Base-by-base conservation (phyloP, 1,284 basidiomycete genomes). In the Leccinum solheimii region DNA sequence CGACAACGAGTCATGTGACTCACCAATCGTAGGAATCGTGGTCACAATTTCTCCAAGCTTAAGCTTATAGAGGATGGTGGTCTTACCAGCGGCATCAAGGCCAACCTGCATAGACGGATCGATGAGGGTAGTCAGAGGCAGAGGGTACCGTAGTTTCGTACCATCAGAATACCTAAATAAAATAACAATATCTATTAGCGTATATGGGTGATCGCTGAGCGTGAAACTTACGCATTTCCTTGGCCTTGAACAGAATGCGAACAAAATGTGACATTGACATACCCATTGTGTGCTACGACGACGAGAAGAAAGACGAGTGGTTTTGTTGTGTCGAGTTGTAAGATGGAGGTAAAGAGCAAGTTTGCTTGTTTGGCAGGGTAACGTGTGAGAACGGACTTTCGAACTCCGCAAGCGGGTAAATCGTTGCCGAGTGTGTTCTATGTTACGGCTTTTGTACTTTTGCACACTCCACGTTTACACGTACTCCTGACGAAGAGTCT, bases 41-140 rank as follows among this genome's bases (percentile, higher is more conserved):
- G 97, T 98, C 76, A 99, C 97, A 78, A 97, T 98, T 83, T 98
- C 97, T 78, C 96, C 96, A 60, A 98, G 88, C 84, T 99, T 98
- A 69, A 92, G 85, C 85, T 98, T 98, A 86, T 98, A 98, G 70
- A 99, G 84, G 74, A 98, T 99, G 75, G 97, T 98, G 66, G 94
- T 97, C 82, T 97, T 96, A 81, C 95, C 96, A 69, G 95, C 95
- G 70, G 96, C 96, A 76, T 98, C 96, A 71, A 99, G 91, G 77
- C 95, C 94, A 73, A 99, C 90, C 90, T 91, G 69, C n/a, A 59
- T 32, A 56, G 14, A 56, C 32, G 19, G 36, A 48, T 65, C 16
- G 60, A 56, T 53, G 3, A 34, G 61, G 26, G 21, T 45, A 27
- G 55, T 58, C 36, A 52, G 52, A 50, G 58, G 64, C 56, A 65